A percentile compares a stretch with the other conserved stretches of the same genome.
These are phyloP conservation scores for Didymellaceae sp. DNA, from an alignment of 2,329 filamentous ascomycete species.

Conservation along the genomic window DNA sequence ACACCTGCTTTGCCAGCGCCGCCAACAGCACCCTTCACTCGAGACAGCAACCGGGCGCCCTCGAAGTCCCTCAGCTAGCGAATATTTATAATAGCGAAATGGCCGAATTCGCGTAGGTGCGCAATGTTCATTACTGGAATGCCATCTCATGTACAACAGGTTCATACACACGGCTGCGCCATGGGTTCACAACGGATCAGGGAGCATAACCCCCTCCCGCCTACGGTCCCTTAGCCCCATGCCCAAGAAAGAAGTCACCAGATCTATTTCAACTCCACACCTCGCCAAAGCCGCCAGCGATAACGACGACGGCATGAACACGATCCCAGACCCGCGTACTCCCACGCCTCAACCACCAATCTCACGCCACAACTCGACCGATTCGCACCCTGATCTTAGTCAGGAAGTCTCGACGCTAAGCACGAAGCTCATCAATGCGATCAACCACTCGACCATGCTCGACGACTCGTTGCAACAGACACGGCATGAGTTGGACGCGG, in stretches of 20 bases:
- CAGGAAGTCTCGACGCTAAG: constrained; percentile 87
- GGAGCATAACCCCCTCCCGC: constrained; percentile 45
- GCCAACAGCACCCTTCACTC: constrained; percentile 6
- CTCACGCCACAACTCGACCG: constrained; percentile 53
- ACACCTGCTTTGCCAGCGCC: constrained; percentile 8
- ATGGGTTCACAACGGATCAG: constrained; percentile 42
- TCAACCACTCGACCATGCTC: constrained; percentile 92
- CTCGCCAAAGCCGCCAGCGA: constrained; percentile 41
- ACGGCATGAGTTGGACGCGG: constrained; percentile 79
- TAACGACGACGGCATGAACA: constrained; percentile 70
- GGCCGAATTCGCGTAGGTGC: constrained; percentile 37
- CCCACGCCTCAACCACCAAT: constrained; percentile 46
- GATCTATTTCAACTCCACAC: constrained; percentile 47
- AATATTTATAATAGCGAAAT: constrained; percentile 20
- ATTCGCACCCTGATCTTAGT: constrained; percentile 66
- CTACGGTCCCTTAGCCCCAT: constrained; percentile 46
- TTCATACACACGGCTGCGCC: constrained; percentile 45
- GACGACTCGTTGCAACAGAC: constrained; percentile 87
- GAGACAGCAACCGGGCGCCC: constrained; percentile 1
- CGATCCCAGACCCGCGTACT: constrained; percentile 64
- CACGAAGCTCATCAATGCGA: constrained; percentile 94
- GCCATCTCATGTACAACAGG: constrained; percentile 23
- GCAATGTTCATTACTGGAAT: neutral
- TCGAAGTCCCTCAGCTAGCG: constrained; percentile 19
- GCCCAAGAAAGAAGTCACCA: constrained; percentile 47